Base-by-base conservation (phyloP, 1,284 basidiomycete genomes). In the Rhizoctonia solani region DNA sequence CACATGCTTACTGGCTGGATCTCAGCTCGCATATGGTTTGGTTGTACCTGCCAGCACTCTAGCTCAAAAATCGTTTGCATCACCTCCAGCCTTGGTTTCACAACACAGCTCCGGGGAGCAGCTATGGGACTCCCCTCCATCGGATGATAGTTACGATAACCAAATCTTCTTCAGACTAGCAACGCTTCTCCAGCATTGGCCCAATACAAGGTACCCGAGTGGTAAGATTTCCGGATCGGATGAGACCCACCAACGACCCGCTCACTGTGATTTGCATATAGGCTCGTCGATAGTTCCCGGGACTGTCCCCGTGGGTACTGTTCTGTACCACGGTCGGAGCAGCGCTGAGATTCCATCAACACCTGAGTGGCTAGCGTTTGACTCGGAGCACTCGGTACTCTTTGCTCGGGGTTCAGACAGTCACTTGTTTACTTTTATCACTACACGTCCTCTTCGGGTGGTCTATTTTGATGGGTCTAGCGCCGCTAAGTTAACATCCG, bases 121-220 rank as follows among this genome's bases (percentile, higher is more conserved):
- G n/a, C n/a, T n/a, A n/a, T 65, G 47, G 59, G 37, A 44, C 13
- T 23, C 49, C 21, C 37, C 59, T 5, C 49, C 49, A 13, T 14
- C 49, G 19, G 25, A 53, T n/a, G 49, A 53, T 19, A 34, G 19
- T 16, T 52, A 39, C n/a, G 59, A 39, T n/a, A 65, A 81, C 65
- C 72, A 81, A 4, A 71, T 83, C 27, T 83, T 83, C 69, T 76
- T 80, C 39, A 78, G 77, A 0, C 76, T 80, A 4, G 76, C 72
- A 66, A 77, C 79, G 0, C 71, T 82, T 13, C 73, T 83, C 5
- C 81, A 83, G 66, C 80, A 80, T 47, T 83, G 82, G 83, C 80
- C 81, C 0, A 82, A 84, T 67, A 81, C 81, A 1, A 76, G 78
- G 8, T 80, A 80, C 71, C 77, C 79, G 49, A 83, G 83, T 72